phyloP scores from a whole-genome alignment of 768 basidiomycete genomes.

The Russula compacta region DNA sequence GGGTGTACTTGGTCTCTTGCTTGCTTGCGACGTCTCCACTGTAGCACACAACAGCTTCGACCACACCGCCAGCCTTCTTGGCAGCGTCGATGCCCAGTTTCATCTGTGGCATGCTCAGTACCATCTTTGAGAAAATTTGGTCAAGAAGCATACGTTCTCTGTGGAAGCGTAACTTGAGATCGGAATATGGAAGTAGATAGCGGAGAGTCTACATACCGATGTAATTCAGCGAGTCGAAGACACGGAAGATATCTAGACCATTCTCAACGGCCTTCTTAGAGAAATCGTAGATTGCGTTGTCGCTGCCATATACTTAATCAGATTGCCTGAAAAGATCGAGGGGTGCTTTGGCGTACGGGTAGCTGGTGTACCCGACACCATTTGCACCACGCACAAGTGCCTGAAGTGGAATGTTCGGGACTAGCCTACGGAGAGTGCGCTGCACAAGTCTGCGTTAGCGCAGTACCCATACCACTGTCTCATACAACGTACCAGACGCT shows the following conservation, averaged over 20 bases:
- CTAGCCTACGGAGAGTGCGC: constrained; percentile 88
- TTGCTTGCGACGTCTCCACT: constrained; percentile 94
- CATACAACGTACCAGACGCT: constrained; percentile 61
- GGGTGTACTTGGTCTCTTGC: constrained; percentile 93
- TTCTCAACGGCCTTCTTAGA: constrained; percentile 99
- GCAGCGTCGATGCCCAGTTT: constrained; percentile 97
- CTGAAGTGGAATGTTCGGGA: constrained; percentile 98
- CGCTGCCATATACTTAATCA: constrained; percentile 36
- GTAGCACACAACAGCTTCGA: constrained; percentile 97
- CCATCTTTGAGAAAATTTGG: not conserved
- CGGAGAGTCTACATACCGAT: constrained; percentile 51
- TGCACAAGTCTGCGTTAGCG: constrained; percentile 26
- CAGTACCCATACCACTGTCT: not conserved
- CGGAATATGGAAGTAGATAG: not conserved
- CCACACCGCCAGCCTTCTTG: constrained; percentile 98
- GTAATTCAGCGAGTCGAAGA: constrained; percentile 98
- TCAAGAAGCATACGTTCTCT: constrained; percentile 59
- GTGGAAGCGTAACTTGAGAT: constrained; percentile 10
- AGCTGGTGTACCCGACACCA: constrained; percentile 97
- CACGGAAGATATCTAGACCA: constrained; percentile 98
- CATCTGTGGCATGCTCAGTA: constrained; percentile 48
- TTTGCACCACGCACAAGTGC: constrained; percentile 98
- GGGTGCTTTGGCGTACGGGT: constrained; percentile 81
- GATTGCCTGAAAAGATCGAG: not conserved
- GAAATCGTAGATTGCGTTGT: constrained; percentile 99